Evolutionary conservation across 1,284 basidiomycete genomes (phyloP).

Genomic region (Sanghuangporus weigelae): DNA sequence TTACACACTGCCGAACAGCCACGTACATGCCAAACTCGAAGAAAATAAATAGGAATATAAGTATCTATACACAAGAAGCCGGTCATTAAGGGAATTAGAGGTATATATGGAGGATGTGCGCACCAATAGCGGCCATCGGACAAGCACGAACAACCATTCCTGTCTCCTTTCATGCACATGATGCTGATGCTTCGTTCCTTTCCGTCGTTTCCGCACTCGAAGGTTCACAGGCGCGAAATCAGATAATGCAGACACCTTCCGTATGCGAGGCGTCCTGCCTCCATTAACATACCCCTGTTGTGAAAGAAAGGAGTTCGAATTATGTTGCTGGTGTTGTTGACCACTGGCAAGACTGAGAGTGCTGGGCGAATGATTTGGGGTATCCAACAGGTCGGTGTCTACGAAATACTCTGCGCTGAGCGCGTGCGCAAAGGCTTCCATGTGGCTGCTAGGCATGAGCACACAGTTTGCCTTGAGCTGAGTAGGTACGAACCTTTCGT

Average conservation of each 20-base stretch:
- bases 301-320: slow-evolving; percentile 35
- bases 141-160: slow-evolving; percentile 76
- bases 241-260: slow-evolving; percentile 83
- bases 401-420: slow-evolving; percentile 54
- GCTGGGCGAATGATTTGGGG: slow-evolving; percentile 28
- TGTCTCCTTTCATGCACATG: slow-evolving; percentile 44
- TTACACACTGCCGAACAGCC: slow-evolving; percentile 85
- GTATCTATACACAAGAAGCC: slow-evolving; percentile 39
- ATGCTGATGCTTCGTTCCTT: slow-evolving; percentile 35
- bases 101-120: slow-evolving; percentile 12
- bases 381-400: slow-evolving; percentile 37
- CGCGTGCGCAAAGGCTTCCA: slow-evolving; percentile 65
- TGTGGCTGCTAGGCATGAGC: slow-evolving; percentile 45
- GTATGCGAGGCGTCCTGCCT: slow-evolving; percentile 35
- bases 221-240: slow-evolving; percentile 93
- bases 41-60: slow-evolving; percentile 84
- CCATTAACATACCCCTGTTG: neutral
- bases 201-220: slow-evolving; percentile 61
- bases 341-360: slow-evolving; percentile 32
- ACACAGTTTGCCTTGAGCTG: neutral
- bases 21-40: slow-evolving; percentile 87
- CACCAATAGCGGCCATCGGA: slow-evolving; percentile 89
- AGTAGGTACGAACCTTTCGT: slow-evolving; percentile 55
- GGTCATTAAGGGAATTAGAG: neutral
- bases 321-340: slow-evolving; percentile 16